Evolutionary conservation across 23 red algal genomes (phyloP).

Genomic region (Chondrus crispus): DNA sequence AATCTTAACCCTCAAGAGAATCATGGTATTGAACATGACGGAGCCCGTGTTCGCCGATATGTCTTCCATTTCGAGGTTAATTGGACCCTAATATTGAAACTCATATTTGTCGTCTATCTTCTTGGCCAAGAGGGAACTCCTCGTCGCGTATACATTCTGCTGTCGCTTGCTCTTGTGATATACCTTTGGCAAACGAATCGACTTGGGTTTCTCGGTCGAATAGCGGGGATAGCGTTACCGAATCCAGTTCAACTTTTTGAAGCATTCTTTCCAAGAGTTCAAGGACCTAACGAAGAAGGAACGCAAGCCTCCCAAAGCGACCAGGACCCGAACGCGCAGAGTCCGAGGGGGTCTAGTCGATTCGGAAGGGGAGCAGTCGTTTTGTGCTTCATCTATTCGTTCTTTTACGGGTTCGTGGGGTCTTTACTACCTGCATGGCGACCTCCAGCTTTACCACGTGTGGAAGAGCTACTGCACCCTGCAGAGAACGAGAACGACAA

Average conservation of each 20-base stretch:
- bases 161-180: conserved; percentile 41
- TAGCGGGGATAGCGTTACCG: conserved; percentile 8
- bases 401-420: conserved; percentile 72
- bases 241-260: conserved; percentile 26
- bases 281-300: background rate
- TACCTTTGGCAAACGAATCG: conserved; percentile 79
- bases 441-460: conserved; percentile 20
- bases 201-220: conserved; percentile 35
- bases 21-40: too few relatives aligned
- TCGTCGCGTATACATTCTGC: conserved; percentile 39
- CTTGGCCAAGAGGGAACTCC: conserved; percentile 68
- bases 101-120: conserved; percentile 63
- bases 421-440: conserved; percentile 70
- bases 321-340: background rate
- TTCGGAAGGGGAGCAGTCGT: background rate
- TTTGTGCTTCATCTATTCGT: conserved; percentile 58
- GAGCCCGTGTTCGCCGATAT: conserved; percentile 31
- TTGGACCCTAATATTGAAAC: conserved; percentile 67
- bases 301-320: background rate
- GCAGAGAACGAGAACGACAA: background rate
- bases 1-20: background rate
- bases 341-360: background rate
- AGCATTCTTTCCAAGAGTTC: conserved; percentile 7
- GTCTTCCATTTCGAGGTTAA: conserved; percentile 77
- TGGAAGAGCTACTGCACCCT: conserved; percentile 11